Evolutionary conservation across 768 basidiomycete genomes (phyloP), one percentile per base, ranked within the genome.

Genomic region (Leccinum pellstonianum): DNA sequence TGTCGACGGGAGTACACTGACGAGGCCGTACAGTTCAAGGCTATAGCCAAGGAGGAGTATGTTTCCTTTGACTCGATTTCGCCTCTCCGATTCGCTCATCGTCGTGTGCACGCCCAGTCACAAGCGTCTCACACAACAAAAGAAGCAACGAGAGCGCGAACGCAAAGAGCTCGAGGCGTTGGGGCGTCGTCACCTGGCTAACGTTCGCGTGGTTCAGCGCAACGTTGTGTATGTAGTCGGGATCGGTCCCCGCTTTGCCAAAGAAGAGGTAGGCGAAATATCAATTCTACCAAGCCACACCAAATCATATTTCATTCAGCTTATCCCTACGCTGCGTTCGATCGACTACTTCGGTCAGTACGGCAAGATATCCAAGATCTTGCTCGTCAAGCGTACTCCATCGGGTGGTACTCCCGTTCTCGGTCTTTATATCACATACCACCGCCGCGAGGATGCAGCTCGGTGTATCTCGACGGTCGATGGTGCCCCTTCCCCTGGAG

Each of bases 331-430:
- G 12, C 77, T 99, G 43, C 91, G 96, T 50, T 95, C 93, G 5
- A 88, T 88, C 65, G 97, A 99, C 66, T 98, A 97, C 72, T 98
- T 98, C 71, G 97, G 97, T 10, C 95, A 97, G 71, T 99, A 98
- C 74, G 97, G 97, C 66, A 98, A 95, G 79, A 98, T 99, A 66
- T 86, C 89, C 47, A 96, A 96, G 78, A 93, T 99, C 52, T 80
- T 98, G 55, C 83, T 99, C 31, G 88, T 93, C 53, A 98, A 98
- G 74, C 88, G 96, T 41, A 89, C 87, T 5, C 80, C 87, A 4
- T 85, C 91, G 9, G 88, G 86, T 52, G 83, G 83, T 57, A 83
- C 81, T 15, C 88, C 88, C 52, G 86, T 88, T 50, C 84, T 96
- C 38, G 96, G 96, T n/a, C 80, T 99, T 47, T 98, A 98, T 74